phyloP scores from a whole-genome alignment of 164 flowering plant species.

The Annona cherimola region DNA sequence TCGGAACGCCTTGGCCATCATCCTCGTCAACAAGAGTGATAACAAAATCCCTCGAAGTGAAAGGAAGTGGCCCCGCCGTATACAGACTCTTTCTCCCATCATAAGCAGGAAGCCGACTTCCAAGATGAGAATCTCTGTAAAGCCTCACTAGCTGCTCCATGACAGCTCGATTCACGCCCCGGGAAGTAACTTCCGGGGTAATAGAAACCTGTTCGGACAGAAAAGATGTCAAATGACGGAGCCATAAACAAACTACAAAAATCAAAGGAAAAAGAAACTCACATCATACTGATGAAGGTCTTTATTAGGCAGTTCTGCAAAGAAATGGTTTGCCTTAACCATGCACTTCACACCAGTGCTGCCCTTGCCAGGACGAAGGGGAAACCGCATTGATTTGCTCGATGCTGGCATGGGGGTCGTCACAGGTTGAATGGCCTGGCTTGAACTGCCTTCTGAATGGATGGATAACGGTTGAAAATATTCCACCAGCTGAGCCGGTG shows the following conservation, averaged over 20 bases:
- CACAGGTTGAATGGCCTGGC: slow-evolving; percentile 31
- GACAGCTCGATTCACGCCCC: slow-evolving; percentile 87
- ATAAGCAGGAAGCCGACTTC: slow-evolving; percentile 87
- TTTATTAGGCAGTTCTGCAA: slow-evolving; percentile 75
- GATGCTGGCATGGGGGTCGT: slow-evolving; percentile 27
- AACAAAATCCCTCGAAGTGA: slow-evolving; percentile 54
- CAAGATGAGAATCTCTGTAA: slow-evolving; percentile 76
- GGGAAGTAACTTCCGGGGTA: slow-evolving; percentile 74
- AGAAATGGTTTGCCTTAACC: slow-evolving; percentile 82
- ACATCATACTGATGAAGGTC: slow-evolving; percentile 89
- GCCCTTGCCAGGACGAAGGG: slow-evolving; percentile 75
- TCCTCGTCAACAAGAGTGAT: slow-evolving; percentile 78
- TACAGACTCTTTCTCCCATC: slow-evolving; percentile 95
- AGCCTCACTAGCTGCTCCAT: slow-evolving; percentile 65
- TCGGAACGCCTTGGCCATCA: slow-evolving; percentile 61
- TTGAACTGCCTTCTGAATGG: slow-evolving; percentile 5
- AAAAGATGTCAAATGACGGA: background rate
- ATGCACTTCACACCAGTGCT: slow-evolving; percentile 51
- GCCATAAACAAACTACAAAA: background rate
- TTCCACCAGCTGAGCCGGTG: slow-evolving; percentile 19
- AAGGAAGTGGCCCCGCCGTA: slow-evolving; percentile 97
- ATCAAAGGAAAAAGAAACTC: slow-evolving; percentile 12
- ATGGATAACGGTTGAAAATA: slow-evolving; percentile 31
- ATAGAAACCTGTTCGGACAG: slow-evolving; percentile 64
- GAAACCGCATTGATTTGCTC: slow-evolving; percentile 62